phyloP scores from a whole-genome alignment of 2,329 filamentous ascomycete species.

The Fusarium sublunatum region DNA sequence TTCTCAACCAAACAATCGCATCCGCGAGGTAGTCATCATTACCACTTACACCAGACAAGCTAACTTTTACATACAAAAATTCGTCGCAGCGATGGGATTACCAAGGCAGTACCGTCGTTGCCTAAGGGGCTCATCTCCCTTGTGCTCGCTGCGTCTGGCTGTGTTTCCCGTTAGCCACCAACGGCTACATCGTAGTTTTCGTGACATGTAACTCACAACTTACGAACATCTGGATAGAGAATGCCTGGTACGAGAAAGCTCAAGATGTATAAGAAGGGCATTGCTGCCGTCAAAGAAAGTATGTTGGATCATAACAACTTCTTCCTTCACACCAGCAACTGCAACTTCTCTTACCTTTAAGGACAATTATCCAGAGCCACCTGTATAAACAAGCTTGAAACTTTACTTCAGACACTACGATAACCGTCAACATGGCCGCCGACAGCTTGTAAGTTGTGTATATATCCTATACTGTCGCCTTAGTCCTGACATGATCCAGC shows the following conservation, averaged over 20 bases:
- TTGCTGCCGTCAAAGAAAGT: too few species aligned
- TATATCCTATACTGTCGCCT: too few species aligned
- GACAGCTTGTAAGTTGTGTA: slow-evolving; percentile 5
- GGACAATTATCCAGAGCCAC: not conserved
- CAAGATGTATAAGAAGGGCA: not conserved
- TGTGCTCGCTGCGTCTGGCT: slow-evolving; percentile 5
- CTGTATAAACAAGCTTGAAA: not conserved
- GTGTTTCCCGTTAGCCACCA: not conserved
- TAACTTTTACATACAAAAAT: slow-evolving; percentile 15
- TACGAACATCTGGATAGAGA: not conserved
- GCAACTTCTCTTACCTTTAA: not conserved
- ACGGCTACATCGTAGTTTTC: slow-evolving; percentile 12
- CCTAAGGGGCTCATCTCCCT: slow-evolving; percentile 1
- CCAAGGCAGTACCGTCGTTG: slow-evolving; percentile 3
- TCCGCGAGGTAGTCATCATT: not conserved
- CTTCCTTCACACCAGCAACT: not conserved
- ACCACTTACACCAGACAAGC: not conserved
- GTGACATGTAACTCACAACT: not conserved
- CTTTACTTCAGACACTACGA: not conserved
- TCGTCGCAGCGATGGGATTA: slow-evolving; percentile 18
- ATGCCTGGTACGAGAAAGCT: not conserved
- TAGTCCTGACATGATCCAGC: slow-evolving; percentile 6
- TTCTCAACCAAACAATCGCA: slow-evolving; percentile 8
- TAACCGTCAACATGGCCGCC: slow-evolving; percentile 9
- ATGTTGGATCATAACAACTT: not conserved